Evolutionary conservation across 257 asterid species (phyloP).

Genomic region (Lycium ferocissimum): DNA sequence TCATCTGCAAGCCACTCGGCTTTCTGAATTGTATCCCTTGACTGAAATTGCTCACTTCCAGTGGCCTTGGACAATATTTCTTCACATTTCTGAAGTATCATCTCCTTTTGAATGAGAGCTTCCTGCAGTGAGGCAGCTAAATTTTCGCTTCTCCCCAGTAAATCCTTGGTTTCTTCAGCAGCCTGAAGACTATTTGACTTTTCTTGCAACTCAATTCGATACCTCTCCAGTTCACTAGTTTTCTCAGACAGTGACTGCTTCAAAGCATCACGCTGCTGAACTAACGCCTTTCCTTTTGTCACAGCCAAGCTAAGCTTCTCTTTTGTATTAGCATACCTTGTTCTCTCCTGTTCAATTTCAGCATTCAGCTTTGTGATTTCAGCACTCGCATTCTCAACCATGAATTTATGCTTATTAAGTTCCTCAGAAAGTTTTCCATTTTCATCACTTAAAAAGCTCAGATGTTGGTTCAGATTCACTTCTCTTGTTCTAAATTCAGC

Average conservation of each 20-base stretch:
- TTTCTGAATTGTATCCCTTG: slow-evolving; percentile 61
- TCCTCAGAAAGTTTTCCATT: slow-evolving; percentile 64
- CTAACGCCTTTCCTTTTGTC: slow-evolving; percentile 97
- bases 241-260: slow-evolving; percentile 84
- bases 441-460: slow-evolving; percentile 64
- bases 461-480: slow-evolving; percentile 52
- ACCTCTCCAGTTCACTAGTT: slow-evolving; percentile 67
- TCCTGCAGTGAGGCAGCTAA: slow-evolving; percentile 66
- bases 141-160: slow-evolving; percentile 56
- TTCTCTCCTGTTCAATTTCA: slow-evolving; percentile 83
- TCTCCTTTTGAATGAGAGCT: slow-evolving; percentile 68
- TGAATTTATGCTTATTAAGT: slow-evolving; percentile 59
- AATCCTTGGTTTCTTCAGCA: slow-evolving; percentile 63
- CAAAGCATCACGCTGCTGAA: slow-evolving; percentile 87
- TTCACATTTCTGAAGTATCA: slow-evolving; percentile 63
- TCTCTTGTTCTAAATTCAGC: slow-evolving; percentile 64
- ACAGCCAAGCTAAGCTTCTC: slow-evolving; percentile 99
- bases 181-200: slow-evolving; percentile 73
- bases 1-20: slow-evolving; percentile 72
- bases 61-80: slow-evolving; percentile 63
- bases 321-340: slow-evolving; percentile 76
- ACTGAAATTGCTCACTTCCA: slow-evolving; percentile 51
- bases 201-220: slow-evolving; percentile 67
- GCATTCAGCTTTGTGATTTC: slow-evolving; percentile 64
- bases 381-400: slow-evolving; percentile 60